Evolutionary conservation across 2,329 filamentous ascomycete species (phyloP).

Genomic region (Gnomoniopsis smithogilvyi): DNA sequence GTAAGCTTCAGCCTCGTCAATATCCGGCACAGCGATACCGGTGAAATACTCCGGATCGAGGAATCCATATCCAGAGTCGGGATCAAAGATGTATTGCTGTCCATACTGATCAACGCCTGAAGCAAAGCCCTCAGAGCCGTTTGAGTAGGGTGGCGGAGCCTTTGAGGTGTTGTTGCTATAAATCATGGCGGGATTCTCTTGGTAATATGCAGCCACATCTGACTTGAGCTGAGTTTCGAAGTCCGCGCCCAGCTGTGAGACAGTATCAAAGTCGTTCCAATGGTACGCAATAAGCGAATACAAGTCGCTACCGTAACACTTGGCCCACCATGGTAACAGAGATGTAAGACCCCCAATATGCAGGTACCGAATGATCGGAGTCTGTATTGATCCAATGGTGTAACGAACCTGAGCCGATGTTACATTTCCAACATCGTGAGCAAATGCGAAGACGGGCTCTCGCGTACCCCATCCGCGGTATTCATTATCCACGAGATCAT

Average conservation of each 20-base stretch:
- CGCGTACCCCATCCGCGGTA: slow-evolving; percentile 69
- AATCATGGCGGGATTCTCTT: background rate
- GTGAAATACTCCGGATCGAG: slow-evolving; percentile 67
- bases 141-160: background rate
- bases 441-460: slow-evolving; percentile 76
- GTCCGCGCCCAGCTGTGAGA: slow-evolving; percentile 30
- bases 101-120: slow-evolving; percentile 7
- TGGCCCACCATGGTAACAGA: slow-evolving; percentile 75
- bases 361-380: slow-evolving; percentile 73
- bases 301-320: slow-evolving; percentile 59
- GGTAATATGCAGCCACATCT: slow-evolving; percentile 14
- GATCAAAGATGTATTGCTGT: slow-evolving; percentile 20
- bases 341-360: slow-evolving; percentile 67
- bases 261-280: slow-evolving; percentile 66
- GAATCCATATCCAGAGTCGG: slow-evolving; percentile 22
- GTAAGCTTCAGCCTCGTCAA: slow-evolving; percentile 66
- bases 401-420: slow-evolving; percentile 58
- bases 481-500: slow-evolving; percentile 58
- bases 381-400: slow-evolving; percentile 70
- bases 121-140: background rate
- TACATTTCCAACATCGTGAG: slow-evolving; percentile 39
- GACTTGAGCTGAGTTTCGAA: slow-evolving; percentile 15
- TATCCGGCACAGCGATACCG: slow-evolving; percentile 62
- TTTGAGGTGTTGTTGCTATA: background rate
- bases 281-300: slow-evolving; percentile 66